Evolutionary conservation across 805 yeast species (phyloP).

Genomic region (Kregervanrija fluxuum): DNA sequence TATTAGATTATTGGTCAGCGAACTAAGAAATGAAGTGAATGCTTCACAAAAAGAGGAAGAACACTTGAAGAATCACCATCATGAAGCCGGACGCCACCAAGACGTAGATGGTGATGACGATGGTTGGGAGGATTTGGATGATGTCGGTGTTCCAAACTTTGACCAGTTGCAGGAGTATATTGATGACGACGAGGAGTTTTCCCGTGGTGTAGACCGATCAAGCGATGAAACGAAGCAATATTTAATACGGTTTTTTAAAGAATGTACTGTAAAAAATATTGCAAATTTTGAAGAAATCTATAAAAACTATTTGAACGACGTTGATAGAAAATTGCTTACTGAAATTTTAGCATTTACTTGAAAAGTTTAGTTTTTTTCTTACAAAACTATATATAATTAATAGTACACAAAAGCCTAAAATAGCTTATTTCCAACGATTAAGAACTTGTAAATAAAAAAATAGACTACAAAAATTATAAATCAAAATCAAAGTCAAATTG

Average conservation of each 20-base stretch:
- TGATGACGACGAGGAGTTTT: constrained; percentile 31
- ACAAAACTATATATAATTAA: neutral
- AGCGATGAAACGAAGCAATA: constrained; percentile 28
- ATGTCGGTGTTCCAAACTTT: constrained; percentile 53
- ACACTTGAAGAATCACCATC: constrained; percentile 19
- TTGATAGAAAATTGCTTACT: constrained; percentile 46
- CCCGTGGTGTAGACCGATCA: constrained; percentile 19
- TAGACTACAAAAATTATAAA: constrained; percentile 1
- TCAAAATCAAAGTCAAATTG: constrained; percentile 23
- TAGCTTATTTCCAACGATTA: too few species aligned
- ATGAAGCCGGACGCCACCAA: neutral
- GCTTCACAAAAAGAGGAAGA: constrained; percentile 34
- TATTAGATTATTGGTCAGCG: constrained; percentile 60
- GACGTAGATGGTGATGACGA: constrained; percentile 40
- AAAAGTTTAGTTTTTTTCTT: neutral
- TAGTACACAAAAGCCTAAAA: neutral
- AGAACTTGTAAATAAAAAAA: neutral
- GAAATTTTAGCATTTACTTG: constrained; percentile 30
- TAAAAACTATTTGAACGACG: constrained; percentile 35
- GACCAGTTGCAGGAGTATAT: constrained; percentile 57
- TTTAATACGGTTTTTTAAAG: constrained; percentile 47
- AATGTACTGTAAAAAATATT: constrained; percentile 41
- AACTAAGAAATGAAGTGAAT: constrained; percentile 56
- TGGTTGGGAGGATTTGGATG: constrained; percentile 77
- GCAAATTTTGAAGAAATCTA: constrained; percentile 49